phyloP scores from a whole-genome alignment of 2,329 filamentous ascomycete species.

The Phaeoacremonium minimum region DNA sequence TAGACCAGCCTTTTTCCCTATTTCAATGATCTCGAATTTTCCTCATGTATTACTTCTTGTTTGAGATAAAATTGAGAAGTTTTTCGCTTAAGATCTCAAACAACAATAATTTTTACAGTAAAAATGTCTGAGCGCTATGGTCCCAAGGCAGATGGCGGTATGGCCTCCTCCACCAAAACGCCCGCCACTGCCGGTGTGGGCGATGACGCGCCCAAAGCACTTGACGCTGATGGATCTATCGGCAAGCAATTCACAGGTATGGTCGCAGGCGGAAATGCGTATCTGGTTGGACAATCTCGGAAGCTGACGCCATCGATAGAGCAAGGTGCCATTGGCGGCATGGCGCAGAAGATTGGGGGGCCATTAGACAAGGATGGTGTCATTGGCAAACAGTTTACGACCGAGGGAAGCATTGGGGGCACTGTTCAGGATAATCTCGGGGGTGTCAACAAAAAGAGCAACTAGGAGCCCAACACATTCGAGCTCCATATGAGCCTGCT shows the following conservation, averaged over 20 bases:
- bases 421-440: conserved; percentile 42
- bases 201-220: conserved; percentile 27
- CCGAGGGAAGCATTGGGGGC: conserved; percentile 47
- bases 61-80: too few species aligned
- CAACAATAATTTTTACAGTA: too few species aligned
- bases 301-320: conserved; percentile 17
- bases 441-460: conserved; percentile 22
- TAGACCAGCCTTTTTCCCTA: too few species aligned
- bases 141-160: conserved; percentile 9
- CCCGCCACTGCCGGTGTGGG: conserved; percentile 18
- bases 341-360: conserved; percentile 45
- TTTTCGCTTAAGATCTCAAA: too few species aligned
- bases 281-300: neutral
- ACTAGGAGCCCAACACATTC: too few species aligned
- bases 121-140: conserved; percentile 11
- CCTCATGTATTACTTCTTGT: too few species aligned
- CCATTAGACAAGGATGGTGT: conserved; percentile 44
- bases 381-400: conserved; percentile 52
- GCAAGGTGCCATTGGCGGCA: conserved; percentile 43
- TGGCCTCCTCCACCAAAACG: conserved; percentile 10
- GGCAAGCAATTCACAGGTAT: conserved; percentile 52
- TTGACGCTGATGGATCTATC: conserved; percentile 45
- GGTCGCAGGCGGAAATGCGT: conserved; percentile 1
- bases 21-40: too few species aligned
- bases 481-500: too few species aligned